Percentiles rank a stretch among this genome's conserved stretches.
phyloP scores from a whole-genome alignment of 768 basidiomycete genomes.

The Austroboletus eburneus region DNA sequence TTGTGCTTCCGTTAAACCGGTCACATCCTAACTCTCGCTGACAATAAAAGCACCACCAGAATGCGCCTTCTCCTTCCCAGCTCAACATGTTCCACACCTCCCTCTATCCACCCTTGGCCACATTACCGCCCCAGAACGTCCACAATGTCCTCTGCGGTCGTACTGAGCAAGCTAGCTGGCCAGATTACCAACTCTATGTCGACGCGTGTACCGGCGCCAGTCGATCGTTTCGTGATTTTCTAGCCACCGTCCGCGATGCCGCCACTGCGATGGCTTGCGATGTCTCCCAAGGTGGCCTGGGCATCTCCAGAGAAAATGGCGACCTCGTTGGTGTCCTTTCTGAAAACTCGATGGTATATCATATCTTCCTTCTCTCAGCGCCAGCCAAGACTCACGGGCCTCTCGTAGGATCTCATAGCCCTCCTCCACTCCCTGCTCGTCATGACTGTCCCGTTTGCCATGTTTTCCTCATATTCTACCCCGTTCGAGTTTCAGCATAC shows the following conservation, averaged over 20 bases:
- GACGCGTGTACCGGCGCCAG: slow-evolving; percentile 49
- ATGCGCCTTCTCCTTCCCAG: neutral
- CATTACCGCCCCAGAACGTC: slow-evolving; percentile 47
- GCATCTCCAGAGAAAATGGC: slow-evolving; percentile 39
- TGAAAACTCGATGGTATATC: slow-evolving; percentile 59
- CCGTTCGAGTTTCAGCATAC: slow-evolving; percentile 51
- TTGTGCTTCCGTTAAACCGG: slow-evolving; percentile 1
- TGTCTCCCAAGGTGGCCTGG: slow-evolving; percentile 50
- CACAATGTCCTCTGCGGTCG: slow-evolving; percentile 53
- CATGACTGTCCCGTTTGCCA: slow-evolving; percentile 48
- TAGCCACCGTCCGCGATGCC: slow-evolving; percentile 47
- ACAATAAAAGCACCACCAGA: slow-evolving; percentile 5
- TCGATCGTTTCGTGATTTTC: slow-evolving; percentile 45
- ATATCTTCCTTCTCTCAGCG: no score
- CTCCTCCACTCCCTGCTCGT: slow-evolving; percentile 47
- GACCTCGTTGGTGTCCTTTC: slow-evolving; percentile 69
- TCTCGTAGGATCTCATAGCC: slow-evolving; percentile 51
- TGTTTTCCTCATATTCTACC: slow-evolving; percentile 54
- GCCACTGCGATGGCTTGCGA: slow-evolving; percentile 55
- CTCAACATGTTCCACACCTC: slow-evolving; percentile 54
- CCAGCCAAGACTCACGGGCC: no score
- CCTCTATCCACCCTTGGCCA: slow-evolving; percentile 48
- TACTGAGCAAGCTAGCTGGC: slow-evolving; percentile 50
- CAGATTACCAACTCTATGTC: slow-evolving; percentile 53
- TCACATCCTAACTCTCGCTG: neutral